These are phyloP conservation scores for Talaromyces pinophilus DNA, from an alignment of 2,329 filamentous ascomycete genomes.

Conservation along the genomic window DNA sequence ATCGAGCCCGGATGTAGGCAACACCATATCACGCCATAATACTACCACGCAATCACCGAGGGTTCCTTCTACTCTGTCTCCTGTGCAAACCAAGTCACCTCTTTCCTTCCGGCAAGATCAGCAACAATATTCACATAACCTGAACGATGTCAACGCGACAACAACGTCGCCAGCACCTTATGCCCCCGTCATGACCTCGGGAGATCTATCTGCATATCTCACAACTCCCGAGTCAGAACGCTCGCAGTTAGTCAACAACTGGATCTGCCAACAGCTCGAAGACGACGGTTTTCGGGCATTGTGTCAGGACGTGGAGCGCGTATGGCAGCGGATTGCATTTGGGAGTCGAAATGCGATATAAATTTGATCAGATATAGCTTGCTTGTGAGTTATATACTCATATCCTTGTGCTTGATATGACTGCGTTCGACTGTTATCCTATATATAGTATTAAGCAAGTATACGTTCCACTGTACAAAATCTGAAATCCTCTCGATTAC, in stretches of 20 bases:
- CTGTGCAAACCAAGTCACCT: neutral
- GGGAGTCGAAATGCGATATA: conserved; percentile 28
- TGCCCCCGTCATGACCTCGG: conserved; percentile 16
- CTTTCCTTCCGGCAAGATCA: neutral
- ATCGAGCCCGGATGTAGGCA: conserved; percentile 16
- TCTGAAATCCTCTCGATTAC: neutral
- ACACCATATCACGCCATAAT: neutral
- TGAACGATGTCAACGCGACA: neutral
- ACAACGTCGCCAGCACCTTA: neutral
- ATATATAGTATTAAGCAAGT: neutral
- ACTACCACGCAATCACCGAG: conserved; percentile 1
- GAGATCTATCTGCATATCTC: conserved; percentile 37
- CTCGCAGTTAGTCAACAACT: conserved; percentile 38
- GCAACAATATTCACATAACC: neutral
- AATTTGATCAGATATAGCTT: neutral
- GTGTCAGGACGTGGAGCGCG: conserved; percentile 43
- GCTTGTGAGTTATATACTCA: neutral
- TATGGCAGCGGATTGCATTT: conserved; percentile 45
- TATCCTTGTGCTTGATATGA: neutral
- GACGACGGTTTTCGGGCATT: conserved; percentile 44
- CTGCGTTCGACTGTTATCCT: neutral
- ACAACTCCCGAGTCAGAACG: conserved; percentile 36
- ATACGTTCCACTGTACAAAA: neutral
- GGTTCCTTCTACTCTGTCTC: neutral
- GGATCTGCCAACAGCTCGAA: conserved; percentile 46